phyloP scores from a whole-genome alignment of 1,284 basidiomycete species.

The Inonotus obliquus region DNA sequence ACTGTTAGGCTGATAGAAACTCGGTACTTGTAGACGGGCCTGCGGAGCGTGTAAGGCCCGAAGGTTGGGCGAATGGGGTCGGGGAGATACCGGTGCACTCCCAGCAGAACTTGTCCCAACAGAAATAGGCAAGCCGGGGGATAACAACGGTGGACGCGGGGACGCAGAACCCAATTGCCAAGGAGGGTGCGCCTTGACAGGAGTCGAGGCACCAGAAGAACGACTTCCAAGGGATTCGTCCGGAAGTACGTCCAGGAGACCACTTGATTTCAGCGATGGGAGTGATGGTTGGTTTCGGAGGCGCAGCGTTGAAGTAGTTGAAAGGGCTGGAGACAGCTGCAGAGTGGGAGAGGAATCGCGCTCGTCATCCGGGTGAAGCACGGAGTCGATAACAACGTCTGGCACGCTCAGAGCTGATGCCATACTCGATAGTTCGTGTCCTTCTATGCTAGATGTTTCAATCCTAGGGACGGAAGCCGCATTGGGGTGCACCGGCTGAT shows the following conservation, averaged over 20 bases:
- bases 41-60: not conserved
- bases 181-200: not conserved
- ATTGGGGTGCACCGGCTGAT: not conserved
- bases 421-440: not conserved
- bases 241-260: constrained; percentile 46
- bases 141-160: constrained; percentile 9
- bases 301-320: constrained; percentile 18
- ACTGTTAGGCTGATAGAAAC: not conserved
- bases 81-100: constrained; percentile 5
- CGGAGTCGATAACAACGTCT: constrained; percentile 14
- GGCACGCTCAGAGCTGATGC: constrained; percentile 6
- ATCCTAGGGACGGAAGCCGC: not conserved
- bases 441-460: not conserved
- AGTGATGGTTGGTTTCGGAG: constrained; percentile 38
- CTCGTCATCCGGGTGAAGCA: constrained; percentile 1
- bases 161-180: constrained; percentile 8
- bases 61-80: constrained; percentile 1
- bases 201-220: constrained; percentile 12
- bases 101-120: not conserved
- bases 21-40: not conserved
- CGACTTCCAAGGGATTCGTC: constrained; percentile 10
- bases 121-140: not conserved
- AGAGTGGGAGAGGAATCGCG: constrained; percentile 10
- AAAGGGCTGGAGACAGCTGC: constrained; percentile 17
- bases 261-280: constrained; percentile 69